A percentile compares a stretch with the other conserved stretches of the same genome.
phyloP scores from a whole-genome alignment of 164 flowering plant species.

The Magnolia changhungtana region DNA sequence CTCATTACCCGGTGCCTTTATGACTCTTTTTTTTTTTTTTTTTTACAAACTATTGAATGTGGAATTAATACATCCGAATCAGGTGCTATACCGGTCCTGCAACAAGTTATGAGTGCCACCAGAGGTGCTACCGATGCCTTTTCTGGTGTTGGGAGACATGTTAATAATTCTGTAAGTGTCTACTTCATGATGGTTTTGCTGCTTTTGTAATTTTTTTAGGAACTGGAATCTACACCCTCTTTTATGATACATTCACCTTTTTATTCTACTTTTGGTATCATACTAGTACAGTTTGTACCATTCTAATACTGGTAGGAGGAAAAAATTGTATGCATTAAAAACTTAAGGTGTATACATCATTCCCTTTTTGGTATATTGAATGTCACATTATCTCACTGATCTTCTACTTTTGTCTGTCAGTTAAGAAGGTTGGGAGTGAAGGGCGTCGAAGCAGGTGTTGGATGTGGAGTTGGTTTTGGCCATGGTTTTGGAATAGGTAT shows the following conservation, averaged over 20 bases:
- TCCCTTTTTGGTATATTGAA: background rate
- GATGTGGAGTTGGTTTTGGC: constrained; percentile 94
- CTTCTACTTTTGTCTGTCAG: constrained; percentile 27
- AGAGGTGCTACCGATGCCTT: constrained; percentile 90
- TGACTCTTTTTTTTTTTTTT: background rate
- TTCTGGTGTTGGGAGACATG: constrained; percentile 73
- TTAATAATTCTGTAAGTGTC: constrained; percentile 61
- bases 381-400: too few species aligned
- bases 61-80: constrained; percentile 8
- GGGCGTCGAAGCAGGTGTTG: constrained; percentile 78
- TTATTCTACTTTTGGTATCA: background rate
- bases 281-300: background rate
- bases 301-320: background rate
- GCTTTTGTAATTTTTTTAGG: background rate
- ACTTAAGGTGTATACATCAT: background rate
- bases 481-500: constrained; percentile 97
- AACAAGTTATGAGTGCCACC: constrained; percentile 74
- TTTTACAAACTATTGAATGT: background rate
- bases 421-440: constrained; percentile 74
- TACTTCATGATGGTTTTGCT: background rate
- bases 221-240: background rate
- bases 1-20: background rate
- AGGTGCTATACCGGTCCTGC: constrained; percentile 82
- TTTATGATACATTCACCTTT: background rate
- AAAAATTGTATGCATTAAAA: background rate